phyloP scores from a whole-genome alignment of 2,329 filamentous ascomycete species.

The Meredithiella fracta region DNA sequence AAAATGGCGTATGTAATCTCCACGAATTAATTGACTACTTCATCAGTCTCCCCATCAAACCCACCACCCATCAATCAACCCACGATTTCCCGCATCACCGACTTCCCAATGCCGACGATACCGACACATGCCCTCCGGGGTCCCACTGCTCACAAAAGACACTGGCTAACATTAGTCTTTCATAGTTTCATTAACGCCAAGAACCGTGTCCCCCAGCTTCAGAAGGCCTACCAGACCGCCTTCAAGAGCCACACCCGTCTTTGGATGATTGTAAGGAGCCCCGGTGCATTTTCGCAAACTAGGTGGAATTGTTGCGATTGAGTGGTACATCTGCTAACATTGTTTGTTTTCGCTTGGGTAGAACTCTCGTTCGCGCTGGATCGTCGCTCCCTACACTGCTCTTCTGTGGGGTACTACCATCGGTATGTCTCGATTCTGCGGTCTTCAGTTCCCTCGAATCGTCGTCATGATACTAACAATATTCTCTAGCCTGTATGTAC shows the following conservation, averaged over 20 bases:
- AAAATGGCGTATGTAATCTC: conserved; percentile 25
- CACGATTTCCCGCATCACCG: not conserved
- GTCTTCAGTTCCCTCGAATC: not conserved
- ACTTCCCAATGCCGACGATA: not conserved
- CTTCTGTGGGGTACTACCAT: conserved; percentile 45
- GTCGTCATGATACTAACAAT: conserved; percentile 15
- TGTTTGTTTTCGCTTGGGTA: conserved; percentile 21
- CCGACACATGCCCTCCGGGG: not conserved
- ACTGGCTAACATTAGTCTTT: conserved; percentile 14
- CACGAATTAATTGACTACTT: not conserved
- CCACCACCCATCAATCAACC: not conserved
- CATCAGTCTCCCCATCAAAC: not conserved
- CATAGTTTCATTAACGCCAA: conserved; percentile 48
- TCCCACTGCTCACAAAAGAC: conserved; percentile 10
- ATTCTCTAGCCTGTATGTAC: conserved; percentile 42
- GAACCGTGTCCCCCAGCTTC: conserved; percentile 61
- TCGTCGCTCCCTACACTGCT: conserved; percentile 54
- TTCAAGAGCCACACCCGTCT: conserved; percentile 52
- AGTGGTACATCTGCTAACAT: conserved; percentile 10
- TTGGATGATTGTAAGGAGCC: conserved; percentile 58
- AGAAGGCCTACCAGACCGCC: conserved; percentile 59
- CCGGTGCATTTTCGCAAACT: not conserved
- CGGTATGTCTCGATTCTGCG: conserved; percentile 32
- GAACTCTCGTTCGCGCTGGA: conserved; percentile 46
- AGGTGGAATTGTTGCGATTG: not conserved